Evolutionary conservation across 2,329 filamentous ascomycete species (phyloP).

Genomic region (Kalmusia sp.): DNA sequence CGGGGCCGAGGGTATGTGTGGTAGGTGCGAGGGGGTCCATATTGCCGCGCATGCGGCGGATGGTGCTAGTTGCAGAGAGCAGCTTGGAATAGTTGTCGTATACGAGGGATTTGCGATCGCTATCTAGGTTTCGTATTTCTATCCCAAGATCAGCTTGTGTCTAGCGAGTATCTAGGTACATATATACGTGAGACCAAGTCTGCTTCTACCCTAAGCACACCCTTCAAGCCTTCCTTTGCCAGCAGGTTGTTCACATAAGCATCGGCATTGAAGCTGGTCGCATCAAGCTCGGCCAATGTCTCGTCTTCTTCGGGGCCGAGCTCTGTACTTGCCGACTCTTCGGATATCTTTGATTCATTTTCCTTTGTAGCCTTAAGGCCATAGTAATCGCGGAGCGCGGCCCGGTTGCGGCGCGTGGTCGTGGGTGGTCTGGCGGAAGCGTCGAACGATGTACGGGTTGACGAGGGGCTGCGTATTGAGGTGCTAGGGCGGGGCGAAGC

Average conservation of each 20-base stretch:
- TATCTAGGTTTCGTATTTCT: conserved; percentile 89
- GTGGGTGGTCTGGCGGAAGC: conserved; percentile 48
- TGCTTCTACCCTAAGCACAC: conserved; percentile 74
- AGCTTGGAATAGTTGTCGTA: conserved; percentile 99
- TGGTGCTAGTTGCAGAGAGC: conserved; percentile 95
- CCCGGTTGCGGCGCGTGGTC: conserved; percentile 71
- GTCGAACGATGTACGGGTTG: conserved; percentile 77
- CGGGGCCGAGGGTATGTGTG: conserved; percentile 74
- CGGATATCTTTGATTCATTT: conserved; percentile 38
- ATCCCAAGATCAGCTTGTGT: conserved; percentile 2
- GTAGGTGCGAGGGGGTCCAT: conserved; percentile 82
- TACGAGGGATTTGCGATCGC: conserved; percentile 94
- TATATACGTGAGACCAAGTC: conserved; percentile 63
- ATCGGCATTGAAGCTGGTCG: conserved; percentile 73
- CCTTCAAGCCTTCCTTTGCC: conserved; percentile 68
- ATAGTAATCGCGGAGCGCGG: conserved; percentile 93
- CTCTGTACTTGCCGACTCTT: conserved; percentile 36
- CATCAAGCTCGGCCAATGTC: conserved; percentile 73
- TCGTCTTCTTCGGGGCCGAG: conserved; percentile 61
- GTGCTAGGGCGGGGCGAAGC: conserved; percentile 66
- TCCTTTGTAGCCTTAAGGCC: conserved; percentile 68
- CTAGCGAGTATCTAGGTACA: not conserved
- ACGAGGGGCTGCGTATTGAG: conserved; percentile 71
- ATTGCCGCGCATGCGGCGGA: conserved; percentile 82
- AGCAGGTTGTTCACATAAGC: conserved; percentile 70